Evolutionary conservation across 495 filamentous ascomycete genomes (phyloP).

Genomic region (Antarctomyces pellizariae): DNA sequence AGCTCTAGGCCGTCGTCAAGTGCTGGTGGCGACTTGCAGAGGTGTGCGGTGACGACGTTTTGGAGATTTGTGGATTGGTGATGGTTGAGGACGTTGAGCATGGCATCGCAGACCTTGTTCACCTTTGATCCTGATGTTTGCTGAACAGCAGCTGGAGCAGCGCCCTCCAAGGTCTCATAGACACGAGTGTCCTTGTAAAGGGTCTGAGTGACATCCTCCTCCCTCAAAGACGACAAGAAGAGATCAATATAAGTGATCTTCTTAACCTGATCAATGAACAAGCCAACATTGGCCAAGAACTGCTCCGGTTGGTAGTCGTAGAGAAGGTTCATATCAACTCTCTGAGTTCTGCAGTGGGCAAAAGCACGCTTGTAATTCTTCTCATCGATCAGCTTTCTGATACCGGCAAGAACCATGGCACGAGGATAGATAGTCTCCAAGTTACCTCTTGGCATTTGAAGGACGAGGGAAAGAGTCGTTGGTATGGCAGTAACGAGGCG

Average conservation of each 20-base stretch:
- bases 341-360: conserved; percentile 64
- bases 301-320: conserved; percentile 73
- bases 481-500: conserved; percentile 77
- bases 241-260: conserved; percentile 72
- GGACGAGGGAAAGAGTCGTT: conserved; percentile 50
- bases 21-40: conserved; percentile 79
- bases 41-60: conserved; percentile 82
- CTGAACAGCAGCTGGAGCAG: conserved; percentile 4
- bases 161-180: conserved; percentile 7
- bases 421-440: conserved; percentile 87
- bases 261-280: conserved; percentile 74
- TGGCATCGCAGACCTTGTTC: conserved; percentile 73
- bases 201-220: conserved; percentile 83
- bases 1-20: conserved; percentile 66
- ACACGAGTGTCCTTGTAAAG: conserved; percentile 70
- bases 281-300: conserved; percentile 47
- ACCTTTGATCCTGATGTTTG: conserved; percentile 33
- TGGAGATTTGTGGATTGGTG: conserved; percentile 51
- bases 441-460: conserved; percentile 91
- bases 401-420: conserved; percentile 74
- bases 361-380: conserved; percentile 72
- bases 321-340: conserved; percentile 96
- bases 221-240: conserved; percentile 75
- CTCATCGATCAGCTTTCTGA: conserved; percentile 51
- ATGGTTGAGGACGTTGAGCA: conserved; percentile 39